Conservation (phyloP, 2,329 filamentous ascomycete genomes). For the Penicillium concentricum region DNA sequence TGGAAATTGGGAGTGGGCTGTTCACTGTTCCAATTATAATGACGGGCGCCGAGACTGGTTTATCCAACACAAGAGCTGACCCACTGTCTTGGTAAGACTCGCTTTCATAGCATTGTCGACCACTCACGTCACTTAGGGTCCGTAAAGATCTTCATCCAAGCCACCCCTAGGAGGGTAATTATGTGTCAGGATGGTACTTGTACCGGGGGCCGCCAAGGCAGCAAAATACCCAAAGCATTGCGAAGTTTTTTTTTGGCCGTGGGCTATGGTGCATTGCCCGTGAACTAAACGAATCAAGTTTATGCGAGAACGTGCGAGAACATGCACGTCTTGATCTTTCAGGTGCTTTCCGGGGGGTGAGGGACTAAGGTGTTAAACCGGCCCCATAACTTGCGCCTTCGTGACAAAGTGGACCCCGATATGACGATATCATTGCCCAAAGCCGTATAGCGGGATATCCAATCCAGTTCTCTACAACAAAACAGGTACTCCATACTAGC, state of each 20-base stretch:
- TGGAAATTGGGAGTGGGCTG: neutral
- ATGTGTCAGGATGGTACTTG: neutral
- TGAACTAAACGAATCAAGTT: neutral
- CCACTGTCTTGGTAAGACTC: neutral
- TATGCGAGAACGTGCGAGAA: neutral
- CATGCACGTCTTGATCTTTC: constrained; percentile 3
- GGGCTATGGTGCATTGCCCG: constrained; percentile 4
- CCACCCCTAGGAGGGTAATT: constrained; percentile 3
- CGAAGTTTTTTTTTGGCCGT: neutral
- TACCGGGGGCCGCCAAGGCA: constrained; percentile 4
- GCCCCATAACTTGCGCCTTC: neutral
- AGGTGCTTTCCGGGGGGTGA: neutral
- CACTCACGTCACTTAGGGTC: constrained; percentile 1
- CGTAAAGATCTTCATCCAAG: constrained; percentile 5
- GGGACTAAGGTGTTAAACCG: neutral
- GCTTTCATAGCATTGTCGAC: neutral
- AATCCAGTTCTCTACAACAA: neutral
- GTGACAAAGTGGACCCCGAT: constrained; percentile 8
- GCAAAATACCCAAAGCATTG: constrained; percentile 2
- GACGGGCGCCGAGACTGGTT: neutral
- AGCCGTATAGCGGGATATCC: neutral
- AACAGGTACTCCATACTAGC: neutral
- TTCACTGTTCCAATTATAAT: neutral
- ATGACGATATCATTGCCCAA: constrained; percentile 15
- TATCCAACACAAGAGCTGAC: neutral